Base-by-base conservation (phyloP, 2,329 filamentous ascomycete species). In the Stachybotrys echinatus region DNA sequence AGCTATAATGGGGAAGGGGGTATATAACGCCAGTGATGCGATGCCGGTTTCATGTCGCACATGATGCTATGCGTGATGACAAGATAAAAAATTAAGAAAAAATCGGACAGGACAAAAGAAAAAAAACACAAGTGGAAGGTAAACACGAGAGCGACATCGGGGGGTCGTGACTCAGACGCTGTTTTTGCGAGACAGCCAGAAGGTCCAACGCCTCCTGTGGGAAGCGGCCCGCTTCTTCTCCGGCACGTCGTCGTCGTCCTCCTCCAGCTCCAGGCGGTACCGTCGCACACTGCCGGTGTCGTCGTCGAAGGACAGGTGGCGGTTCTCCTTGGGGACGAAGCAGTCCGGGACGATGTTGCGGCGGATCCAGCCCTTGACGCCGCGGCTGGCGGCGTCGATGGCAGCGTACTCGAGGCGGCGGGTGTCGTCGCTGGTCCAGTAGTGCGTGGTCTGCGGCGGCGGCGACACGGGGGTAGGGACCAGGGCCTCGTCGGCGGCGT, bases 391-490 rank as follows among this genome's bases (percentile, higher is more conserved):
- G 0, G 81, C 81, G 46, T 86, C 83, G 39, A 86, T 86, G 49
- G 83, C 83, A 0, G 81, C 83, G 57, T 86, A 86, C 67, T 86
- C 83, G 4, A 84, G 71, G 12, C 81, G 73, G 4, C 83, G 74
- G 0, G 82, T 85, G 48, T 73, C 73, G 60, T 85, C 80, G 58
- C 80, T 84, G 1, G 81, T 85, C 83, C 83, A 86, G 66, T 85
- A 86, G 60, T 85, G 80, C 2, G 79, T 80, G 3, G 83, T 84
- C 55, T 77, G 74, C 4, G 79, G 81, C 2, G 79, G 81, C 2
- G 72, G 70, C 3, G 71, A 65, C 31, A 70, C 68, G 3, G 65
- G 50, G 1, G 50, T 50, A 27, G 47, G 53, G 45, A 57, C 52
- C 52, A 53, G 52, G 18, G 52, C 42, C 23, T 44, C 22, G 53